phyloP scores from a whole-genome alignment of 2,329 filamentous ascomycete species.

The Sporothrix variecibatus region DNA sequence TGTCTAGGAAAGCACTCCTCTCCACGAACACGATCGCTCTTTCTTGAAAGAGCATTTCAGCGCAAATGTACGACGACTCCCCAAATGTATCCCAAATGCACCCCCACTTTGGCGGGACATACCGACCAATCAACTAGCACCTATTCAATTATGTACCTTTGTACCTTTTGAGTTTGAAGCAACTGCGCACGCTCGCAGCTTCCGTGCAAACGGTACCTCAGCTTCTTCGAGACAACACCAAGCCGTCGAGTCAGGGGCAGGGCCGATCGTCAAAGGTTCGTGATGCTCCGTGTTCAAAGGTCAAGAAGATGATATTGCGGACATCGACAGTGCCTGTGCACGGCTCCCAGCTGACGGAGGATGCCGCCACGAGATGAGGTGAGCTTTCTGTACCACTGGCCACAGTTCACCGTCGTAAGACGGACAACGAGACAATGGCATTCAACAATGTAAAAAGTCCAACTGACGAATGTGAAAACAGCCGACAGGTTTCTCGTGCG shows the following conservation, averaged over 20 bases:
- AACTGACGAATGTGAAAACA: conserved; percentile 5
- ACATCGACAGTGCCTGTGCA: not conserved
- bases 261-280: not conserved
- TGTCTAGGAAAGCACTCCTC: not conserved
- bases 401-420: not conserved
- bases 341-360: not conserved
- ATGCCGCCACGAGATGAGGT: not conserved
- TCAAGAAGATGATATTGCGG: not conserved
- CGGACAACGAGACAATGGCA: not conserved
- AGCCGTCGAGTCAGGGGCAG: not conserved
- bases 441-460: not conserved
- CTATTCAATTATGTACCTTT: not conserved
- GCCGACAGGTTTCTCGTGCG: not conserved
- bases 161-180: not conserved
- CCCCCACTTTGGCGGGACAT: not conserved
- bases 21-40: not conserved
- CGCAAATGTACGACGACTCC: not conserved
- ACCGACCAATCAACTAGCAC: not conserved
- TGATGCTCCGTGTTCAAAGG: not conserved
- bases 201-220: not conserved
- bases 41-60: not conserved
- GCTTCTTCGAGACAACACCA: not conserved
- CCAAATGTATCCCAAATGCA: not conserved
- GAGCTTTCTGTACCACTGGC: too few species aligned
- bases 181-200: not conserved